Conservation (phyloP, 2,329 filamentous ascomycete genomes). For the Penicillium sp. region DNA sequence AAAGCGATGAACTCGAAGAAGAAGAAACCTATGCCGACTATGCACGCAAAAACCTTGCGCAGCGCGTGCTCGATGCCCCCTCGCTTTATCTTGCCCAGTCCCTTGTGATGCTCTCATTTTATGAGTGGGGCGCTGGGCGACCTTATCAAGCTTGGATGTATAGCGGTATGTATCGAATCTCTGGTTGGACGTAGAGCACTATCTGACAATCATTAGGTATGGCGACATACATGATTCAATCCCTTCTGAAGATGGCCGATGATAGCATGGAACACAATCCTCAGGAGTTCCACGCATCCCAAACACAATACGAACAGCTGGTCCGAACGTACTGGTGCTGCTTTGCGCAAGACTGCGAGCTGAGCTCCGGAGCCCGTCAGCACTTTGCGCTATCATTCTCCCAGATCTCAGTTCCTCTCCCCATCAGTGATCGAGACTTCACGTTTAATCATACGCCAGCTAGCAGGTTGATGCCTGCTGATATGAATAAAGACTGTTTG, state of each 20-base stretch:
- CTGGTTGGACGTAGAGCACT: neutral
- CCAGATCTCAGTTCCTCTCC: slow-evolving; percentile 39
- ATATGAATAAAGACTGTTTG: slow-evolving; percentile 27
- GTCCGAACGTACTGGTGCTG: slow-evolving; percentile 42
- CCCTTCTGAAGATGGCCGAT: slow-evolving; percentile 37
- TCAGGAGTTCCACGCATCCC: slow-evolving; percentile 35
- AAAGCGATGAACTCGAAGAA: slow-evolving; percentile 23
- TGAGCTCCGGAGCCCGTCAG: slow-evolving; percentile 39
- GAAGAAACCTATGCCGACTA: slow-evolving; percentile 36
- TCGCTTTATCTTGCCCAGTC: slow-evolving; percentile 39
- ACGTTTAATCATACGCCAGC: slow-evolving; percentile 31
- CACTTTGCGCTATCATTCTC: slow-evolving; percentile 41
- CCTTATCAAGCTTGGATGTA: slow-evolving; percentile 44
- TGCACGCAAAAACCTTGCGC: slow-evolving; percentile 33
- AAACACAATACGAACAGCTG: slow-evolving; percentile 39
- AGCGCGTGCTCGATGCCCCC: slow-evolving; percentile 34
- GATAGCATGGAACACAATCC: slow-evolving; percentile 40
- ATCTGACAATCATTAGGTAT: slow-evolving; percentile 29
- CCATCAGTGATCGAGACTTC: slow-evolving; percentile 39
- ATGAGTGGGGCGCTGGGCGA: slow-evolving; percentile 39
- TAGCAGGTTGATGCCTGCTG: slow-evolving; percentile 30
- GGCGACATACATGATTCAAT: slow-evolving; percentile 43
- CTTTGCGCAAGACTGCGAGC: slow-evolving; percentile 40
- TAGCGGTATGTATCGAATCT: slow-evolving; percentile 30
- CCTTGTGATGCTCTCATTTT: slow-evolving; percentile 38